Evolutionary conservation across 176 grass and related monocot species (phyloP), one percentile per base, ranked within the genome.

Genomic region (Hsuehochloa calcarea): DNA sequence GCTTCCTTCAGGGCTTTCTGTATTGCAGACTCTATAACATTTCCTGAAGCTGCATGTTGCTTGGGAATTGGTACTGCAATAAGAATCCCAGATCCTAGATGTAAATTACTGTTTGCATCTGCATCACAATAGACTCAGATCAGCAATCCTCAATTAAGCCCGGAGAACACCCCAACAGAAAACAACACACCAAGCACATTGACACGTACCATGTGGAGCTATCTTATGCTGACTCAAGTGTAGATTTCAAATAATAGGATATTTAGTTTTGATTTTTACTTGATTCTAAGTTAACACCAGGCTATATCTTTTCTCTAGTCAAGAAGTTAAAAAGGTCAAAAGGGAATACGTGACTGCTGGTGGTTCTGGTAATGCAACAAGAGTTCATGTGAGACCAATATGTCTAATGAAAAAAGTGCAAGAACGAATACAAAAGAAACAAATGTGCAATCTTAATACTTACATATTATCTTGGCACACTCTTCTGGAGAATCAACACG

Each of bases 11-110:
- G 80, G 73, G 95, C 80, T 78, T 90, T 89, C 80, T 95, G 92
- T 91, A 98, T 92, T 83, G 93, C 92, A 50, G 82, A 86, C 44
- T 98, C 95, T 90, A 98, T 95, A 80, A 91, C 51, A 61, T 89
- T 90, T 83, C 95, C 93, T 77, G 89, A 91, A 87, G 89, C 87
- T 43, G 85, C 92, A 72, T 98, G 70, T 47, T 95, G 70, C 83
- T 93, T 91, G 17, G 87, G 95, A 84, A 95, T 88, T 35, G 95
- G 95, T 34, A 93, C 95, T 75, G 95, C 93, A 82, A 98, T 92
- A 75, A 98, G 70, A 50, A 95, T 87, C 46, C 95, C 93, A 63
- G 90, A 91, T 88, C 80, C 87, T 41, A 98, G 93, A 89, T 85
- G 61, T 69, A 95, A 78, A 72, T 84, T 91, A 55, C 70, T 75